Percentiles rank a stretch among this genome's conserved stretches.
These are phyloP conservation scores for Elsinoe fawcettii DNA, from an alignment of 2,329 filamentous ascomycete genomes.

Conservation along the genomic window DNA sequence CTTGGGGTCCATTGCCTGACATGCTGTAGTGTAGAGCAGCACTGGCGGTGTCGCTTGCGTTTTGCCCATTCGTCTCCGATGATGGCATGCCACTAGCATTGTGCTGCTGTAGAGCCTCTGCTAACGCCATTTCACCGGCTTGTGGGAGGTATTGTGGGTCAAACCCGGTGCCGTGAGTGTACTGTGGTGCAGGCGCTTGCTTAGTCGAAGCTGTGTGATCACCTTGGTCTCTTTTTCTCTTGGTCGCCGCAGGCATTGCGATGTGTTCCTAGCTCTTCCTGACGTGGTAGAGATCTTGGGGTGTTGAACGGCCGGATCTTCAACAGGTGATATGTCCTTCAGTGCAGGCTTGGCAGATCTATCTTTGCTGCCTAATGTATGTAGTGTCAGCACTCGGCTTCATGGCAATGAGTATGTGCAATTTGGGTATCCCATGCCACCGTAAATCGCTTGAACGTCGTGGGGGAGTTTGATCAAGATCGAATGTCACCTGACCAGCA, in stretches of 20 bases:
- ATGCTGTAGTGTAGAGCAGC: slow-evolving; percentile 49
- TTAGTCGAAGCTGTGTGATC: neutral
- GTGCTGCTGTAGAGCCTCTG: slow-evolving; percentile 26
- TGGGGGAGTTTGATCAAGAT: neutral
- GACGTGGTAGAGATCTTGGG: neutral
- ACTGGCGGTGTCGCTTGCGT: slow-evolving; percentile 52
- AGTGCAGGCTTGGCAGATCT: neutral
- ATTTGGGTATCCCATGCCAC: neutral
- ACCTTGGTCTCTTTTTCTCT: slow-evolving; percentile 9
- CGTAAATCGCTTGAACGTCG: neutral
- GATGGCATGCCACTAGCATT: slow-evolving; percentile 22
- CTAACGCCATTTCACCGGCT: slow-evolving; percentile 26
- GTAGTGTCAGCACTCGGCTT: neutral
- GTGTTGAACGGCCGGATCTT: neutral
- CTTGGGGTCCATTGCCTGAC: slow-evolving; percentile 50
- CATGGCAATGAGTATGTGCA: neutral
- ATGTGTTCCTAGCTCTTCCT: neutral
- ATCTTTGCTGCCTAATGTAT: neutral
- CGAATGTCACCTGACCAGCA: neutral
- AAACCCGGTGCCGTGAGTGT: neutral
- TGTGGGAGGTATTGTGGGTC: neutral
- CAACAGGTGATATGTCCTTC: neutral
- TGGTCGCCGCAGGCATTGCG: neutral
- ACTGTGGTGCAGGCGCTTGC: neutral
- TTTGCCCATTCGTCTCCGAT: slow-evolving; percentile 36